phyloP scores from a whole-genome alignment of 495 filamentous ascomycete genomes.

The Podospora appendiculata region DNA sequence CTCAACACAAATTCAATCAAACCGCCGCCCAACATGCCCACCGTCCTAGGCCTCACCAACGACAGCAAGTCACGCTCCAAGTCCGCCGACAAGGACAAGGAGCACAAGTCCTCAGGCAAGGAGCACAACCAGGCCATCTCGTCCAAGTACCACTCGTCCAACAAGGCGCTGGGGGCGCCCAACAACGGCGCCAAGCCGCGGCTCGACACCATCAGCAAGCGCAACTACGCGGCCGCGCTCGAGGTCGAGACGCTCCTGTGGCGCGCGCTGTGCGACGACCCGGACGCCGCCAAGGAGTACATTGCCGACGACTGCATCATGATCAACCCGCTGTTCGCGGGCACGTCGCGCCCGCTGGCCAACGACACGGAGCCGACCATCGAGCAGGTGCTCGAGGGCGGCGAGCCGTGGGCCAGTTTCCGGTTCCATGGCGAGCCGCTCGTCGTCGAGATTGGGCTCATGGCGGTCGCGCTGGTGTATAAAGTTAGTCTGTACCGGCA shows the following conservation, averaged over 20 bases:
- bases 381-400: conserved; percentile 13
- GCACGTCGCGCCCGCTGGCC: conserved; percentile 9
- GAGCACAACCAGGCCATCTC: background rate
- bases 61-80: conserved; percentile 2
- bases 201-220: conserved; percentile 30
- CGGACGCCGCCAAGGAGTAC: conserved; percentile 22
- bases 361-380: conserved; percentile 18
- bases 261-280: conserved; percentile 28
- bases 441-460: conserved; percentile 28
- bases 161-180: conserved; percentile 6
- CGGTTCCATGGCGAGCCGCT: conserved; percentile 20
- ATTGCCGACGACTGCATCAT: conserved; percentile 29
- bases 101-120: background rate
- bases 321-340: conserved; percentile 26
- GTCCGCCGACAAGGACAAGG: background rate
- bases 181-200: conserved; percentile 8
- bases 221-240: conserved; percentile 27
- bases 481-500: conserved; percentile 19
- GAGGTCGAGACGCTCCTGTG: conserved; percentile 28
- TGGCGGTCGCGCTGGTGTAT: conserved; percentile 25
- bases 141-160: conserved; percentile 7
- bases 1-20: background rate
- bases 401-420: conserved; percentile 16
- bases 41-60: conserved; percentile 21
- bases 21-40: conserved; percentile 9